Conservation (phyloP, 768 basidiomycete species). For the Boletus rubroflammeus region DNA sequence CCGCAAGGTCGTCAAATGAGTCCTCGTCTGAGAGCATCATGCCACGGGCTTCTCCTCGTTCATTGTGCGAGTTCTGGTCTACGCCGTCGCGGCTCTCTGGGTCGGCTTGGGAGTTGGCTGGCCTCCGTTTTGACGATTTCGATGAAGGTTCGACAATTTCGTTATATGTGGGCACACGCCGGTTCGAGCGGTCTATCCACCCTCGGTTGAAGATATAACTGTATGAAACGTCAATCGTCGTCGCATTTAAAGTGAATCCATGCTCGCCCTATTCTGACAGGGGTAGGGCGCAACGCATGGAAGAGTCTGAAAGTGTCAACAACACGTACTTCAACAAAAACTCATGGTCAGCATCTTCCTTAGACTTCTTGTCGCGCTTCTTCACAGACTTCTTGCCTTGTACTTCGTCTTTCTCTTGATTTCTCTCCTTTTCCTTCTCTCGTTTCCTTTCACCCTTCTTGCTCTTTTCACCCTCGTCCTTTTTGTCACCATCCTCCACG, state of each 20-base stretch:
- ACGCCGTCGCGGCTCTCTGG: conserved; percentile 14
- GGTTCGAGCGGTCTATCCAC: conserved; percentile 82
- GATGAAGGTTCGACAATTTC: conserved; percentile 59
- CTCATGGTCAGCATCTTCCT: conserved; percentile 73
- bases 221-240: conserved; percentile 1
- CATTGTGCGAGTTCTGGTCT: conserved; percentile 10
- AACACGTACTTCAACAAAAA: conserved; percentile 81
- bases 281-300: background rate
- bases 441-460: conserved; percentile 33
- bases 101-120: conserved; percentile 11
- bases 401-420: conserved; percentile 11
- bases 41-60: conserved; percentile 26
- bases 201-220: conserved; percentile 98
- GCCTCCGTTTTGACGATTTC: conserved; percentile 25
- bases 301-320: background rate
- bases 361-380: conserved; percentile 32
- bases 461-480: conserved; percentile 33
- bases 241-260: background rate
- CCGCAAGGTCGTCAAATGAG: conserved; percentile 86
- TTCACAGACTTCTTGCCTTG: conserved; percentile 23
- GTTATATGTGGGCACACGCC: conserved; percentile 78
- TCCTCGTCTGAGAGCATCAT: conserved; percentile 53
- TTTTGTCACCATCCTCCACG: conserved; percentile 25
- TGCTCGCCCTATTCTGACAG: background rate
- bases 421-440: conserved; percentile 29